phyloP scores from a whole-genome alignment of 805 yeast species.

The Candida berthetii region DNA sequence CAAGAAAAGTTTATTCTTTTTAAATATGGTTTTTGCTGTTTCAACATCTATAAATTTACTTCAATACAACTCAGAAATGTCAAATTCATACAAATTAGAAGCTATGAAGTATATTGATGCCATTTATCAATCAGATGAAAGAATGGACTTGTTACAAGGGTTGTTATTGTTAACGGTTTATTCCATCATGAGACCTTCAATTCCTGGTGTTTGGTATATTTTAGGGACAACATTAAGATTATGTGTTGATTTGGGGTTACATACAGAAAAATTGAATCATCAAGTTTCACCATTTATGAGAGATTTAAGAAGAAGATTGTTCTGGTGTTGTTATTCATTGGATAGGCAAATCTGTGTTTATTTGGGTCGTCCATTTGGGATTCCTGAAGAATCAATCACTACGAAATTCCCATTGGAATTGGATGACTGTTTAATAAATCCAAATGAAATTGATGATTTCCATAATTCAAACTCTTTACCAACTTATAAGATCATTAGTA shows the following conservation, averaged over 20 bases:
- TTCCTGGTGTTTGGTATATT: conserved; percentile 91
- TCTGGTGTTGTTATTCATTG: conserved; percentile 86
- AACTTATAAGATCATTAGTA: conserved; percentile 62
- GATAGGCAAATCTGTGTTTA: conserved; percentile 86
- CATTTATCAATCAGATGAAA: conserved; percentile 50
- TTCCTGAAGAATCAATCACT: conserved; percentile 73
- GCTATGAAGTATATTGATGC: conserved; percentile 55
- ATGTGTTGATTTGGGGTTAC: conserved; percentile 81
- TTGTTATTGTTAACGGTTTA: conserved; percentile 61
- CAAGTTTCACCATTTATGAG: conserved; percentile 45
- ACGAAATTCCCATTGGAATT: conserved; percentile 66
- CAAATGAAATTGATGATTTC: conserved; percentile 31
- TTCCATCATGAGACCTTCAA: conserved; percentile 82
- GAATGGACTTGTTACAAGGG: conserved; percentile 70
- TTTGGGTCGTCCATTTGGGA: conserved; percentile 82
- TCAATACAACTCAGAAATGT: conserved; percentile 55
- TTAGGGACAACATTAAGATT: conserved; percentile 74
- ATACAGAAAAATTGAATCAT: conserved; percentile 47
- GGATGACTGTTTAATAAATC: conserved; percentile 63
- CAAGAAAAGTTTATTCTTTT: conserved; percentile 57
- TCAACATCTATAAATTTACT: conserved; percentile 71
- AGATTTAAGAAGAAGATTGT: conserved; percentile 70
- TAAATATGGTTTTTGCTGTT: conserved; percentile 75
- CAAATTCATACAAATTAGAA: conserved; percentile 65
- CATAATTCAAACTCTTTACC: conserved; percentile 35